phyloP scores from a whole-genome alignment of 106 monocot genomes.

The Allium sativum region DNA sequence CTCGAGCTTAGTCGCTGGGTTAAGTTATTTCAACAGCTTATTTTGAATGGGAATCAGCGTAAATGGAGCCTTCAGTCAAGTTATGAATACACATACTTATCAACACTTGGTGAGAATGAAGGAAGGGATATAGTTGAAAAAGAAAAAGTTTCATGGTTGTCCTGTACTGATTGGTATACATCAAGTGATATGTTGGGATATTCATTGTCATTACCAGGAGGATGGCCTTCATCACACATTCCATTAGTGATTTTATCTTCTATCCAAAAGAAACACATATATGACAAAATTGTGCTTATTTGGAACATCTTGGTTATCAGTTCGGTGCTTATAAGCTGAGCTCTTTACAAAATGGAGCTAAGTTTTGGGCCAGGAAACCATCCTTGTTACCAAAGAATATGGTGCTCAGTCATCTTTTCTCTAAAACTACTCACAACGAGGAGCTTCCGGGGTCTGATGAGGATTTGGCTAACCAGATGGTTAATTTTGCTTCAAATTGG shows the following conservation, averaged over 20 bases:
- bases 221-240: slow-evolving; percentile 60
- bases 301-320: slow-evolving; percentile 53
- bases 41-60: slow-evolving; percentile 67
- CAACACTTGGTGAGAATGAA: slow-evolving; percentile 65
- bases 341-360: neutral
- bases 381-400: slow-evolving; percentile 27
- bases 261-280: slow-evolving; percentile 64
- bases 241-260: slow-evolving; percentile 33
- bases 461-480: slow-evolving; percentile 34
- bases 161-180: slow-evolving; percentile 16
- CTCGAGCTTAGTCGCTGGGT: slow-evolving; percentile 82
- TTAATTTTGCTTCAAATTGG: slow-evolving; percentile 84
- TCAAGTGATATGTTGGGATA: slow-evolving; percentile 12
- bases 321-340: slow-evolving; percentile 46
- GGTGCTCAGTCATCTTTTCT: slow-evolving; percentile 26
- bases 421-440: slow-evolving; percentile 5
- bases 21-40: slow-evolving; percentile 76
- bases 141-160: slow-evolving; percentile 38
- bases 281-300: slow-evolving; percentile 50
- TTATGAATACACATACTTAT: slow-evolving; percentile 84
- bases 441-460: slow-evolving; percentile 17
- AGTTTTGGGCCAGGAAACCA: slow-evolving; percentile 11
- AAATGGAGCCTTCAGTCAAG: slow-evolving; percentile 86
- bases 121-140: slow-evolving; percentile 35
- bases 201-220: slow-evolving; percentile 55